Evolutionary conservation across 129 eudicot species (phyloP).

Genomic region (Ambrosia trifida): DNA sequence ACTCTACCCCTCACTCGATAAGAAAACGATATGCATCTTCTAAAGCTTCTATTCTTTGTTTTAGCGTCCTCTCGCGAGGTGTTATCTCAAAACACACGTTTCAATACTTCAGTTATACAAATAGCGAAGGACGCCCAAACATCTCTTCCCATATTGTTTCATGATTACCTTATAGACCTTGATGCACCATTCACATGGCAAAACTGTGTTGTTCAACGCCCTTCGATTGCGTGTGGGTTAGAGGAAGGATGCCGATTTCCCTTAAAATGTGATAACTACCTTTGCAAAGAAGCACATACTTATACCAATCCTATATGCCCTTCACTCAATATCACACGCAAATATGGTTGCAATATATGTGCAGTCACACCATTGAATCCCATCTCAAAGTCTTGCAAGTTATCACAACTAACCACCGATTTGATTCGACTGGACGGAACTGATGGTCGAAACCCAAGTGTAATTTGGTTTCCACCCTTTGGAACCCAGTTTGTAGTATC

Average conservation of each 20-base stretch:
- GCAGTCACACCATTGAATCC: conserved; percentile 41
- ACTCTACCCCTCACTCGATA: background rate
- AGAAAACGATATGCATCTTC: background rate
- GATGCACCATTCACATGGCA: conserved; percentile 44
- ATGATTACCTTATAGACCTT: conserved; percentile 40
- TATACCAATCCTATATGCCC: conserved; percentile 26
- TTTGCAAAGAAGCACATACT: conserved; percentile 37
- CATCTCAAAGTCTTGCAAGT: conserved; percentile 35
- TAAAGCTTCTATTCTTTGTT: background rate
- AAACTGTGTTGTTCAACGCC: conserved; percentile 13
- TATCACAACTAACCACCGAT: conserved; percentile 31
- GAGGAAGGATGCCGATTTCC: conserved; percentile 20
- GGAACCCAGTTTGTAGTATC: conserved; percentile 13
- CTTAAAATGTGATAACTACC: conserved; percentile 21
- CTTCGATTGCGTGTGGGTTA: background rate
- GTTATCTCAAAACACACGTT: conserved; percentile 9
- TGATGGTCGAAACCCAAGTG: conserved; percentile 32
- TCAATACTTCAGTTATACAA: conserved; percentile 40
- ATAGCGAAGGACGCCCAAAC: conserved; percentile 24
- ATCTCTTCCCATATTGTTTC: conserved; percentile 29
- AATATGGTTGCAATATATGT: conserved; percentile 22
- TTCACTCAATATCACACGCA: conserved; percentile 6
- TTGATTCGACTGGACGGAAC: conserved; percentile 12
- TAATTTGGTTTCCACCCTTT: background rate
- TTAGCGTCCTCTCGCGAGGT: conserved; percentile 1